Percentiles rank a stretch among this genome's conserved stretches.
These are phyloP conservation scores for Globisporangium cederbergense DNA, from an alignment of 352 stramenopile species.

Conservation along the genomic window DNA sequence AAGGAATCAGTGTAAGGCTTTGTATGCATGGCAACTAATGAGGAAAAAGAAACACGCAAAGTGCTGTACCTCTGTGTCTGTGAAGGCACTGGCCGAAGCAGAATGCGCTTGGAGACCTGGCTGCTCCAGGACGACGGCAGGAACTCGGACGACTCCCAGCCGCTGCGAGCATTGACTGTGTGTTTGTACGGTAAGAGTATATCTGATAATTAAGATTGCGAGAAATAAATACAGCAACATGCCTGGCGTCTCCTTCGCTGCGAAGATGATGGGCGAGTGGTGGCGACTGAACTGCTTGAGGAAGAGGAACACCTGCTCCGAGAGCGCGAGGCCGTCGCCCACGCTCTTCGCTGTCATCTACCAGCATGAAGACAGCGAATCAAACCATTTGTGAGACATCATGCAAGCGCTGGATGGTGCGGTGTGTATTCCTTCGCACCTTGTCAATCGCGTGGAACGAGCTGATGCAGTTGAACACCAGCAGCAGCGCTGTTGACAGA, in stretches of 20 bases:
- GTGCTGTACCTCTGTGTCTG: not conserved
- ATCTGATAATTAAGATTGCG: not conserved
- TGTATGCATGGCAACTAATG: too few species aligned
- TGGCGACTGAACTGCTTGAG: slow-evolving; percentile 67
- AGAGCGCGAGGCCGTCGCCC: slow-evolving; percentile 45
- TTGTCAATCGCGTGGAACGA: slow-evolving; percentile 74
- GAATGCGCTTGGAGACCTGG: slow-evolving; percentile 64
- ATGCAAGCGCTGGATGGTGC: not conserved
- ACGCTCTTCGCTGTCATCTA: slow-evolving; percentile 58
- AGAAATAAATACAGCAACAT: too few species aligned
- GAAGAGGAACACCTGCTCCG: slow-evolving; percentile 60
- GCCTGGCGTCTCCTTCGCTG: slow-evolving; percentile 31
- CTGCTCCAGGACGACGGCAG: slow-evolving; percentile 62
- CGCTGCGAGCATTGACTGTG: slow-evolving; percentile 11
- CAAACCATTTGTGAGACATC: not conserved
- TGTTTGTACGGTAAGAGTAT: not conserved
- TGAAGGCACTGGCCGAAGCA: slow-evolving; percentile 26
- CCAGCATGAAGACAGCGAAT: not conserved
- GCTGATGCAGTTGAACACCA: slow-evolving; percentile 59
- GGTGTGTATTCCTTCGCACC: slow-evolving; percentile 12
- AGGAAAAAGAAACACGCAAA: too few species aligned
- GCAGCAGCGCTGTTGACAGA: slow-evolving; percentile 34
- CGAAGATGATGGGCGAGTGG: slow-evolving; percentile 70
- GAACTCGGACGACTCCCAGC: slow-evolving; percentile 51
- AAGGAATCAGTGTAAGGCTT: too few species aligned